Conservation (phyloP, 495 filamentous ascomycete species). For the Daldinia childiae region DNA sequence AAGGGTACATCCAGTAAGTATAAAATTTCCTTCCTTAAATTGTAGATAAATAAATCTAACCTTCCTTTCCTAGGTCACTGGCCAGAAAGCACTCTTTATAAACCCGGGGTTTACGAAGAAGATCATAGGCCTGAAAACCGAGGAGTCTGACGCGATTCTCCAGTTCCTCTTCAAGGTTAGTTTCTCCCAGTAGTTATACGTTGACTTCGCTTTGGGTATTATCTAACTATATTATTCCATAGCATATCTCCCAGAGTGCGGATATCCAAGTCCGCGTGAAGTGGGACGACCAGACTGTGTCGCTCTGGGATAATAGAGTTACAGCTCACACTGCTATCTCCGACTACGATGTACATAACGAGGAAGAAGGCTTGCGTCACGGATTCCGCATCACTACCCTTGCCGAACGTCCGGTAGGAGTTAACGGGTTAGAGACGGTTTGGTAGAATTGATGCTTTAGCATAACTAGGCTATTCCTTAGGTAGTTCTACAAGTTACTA, state of each 20-base stretch:
- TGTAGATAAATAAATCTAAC: constrained; percentile 6
- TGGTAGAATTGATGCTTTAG: constrained; percentile 38
- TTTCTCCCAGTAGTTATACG: background rate
- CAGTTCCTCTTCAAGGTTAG: constrained; percentile 72
- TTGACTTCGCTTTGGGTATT: background rate
- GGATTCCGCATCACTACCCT: constrained; percentile 60
- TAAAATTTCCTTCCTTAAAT: background rate
- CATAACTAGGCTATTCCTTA: background rate
- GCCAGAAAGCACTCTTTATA: constrained; percentile 81
- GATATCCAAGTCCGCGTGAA: constrained; percentile 77
- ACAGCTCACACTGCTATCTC: constrained; percentile 65
- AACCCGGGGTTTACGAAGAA: constrained; percentile 84
- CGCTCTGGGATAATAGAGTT: constrained; percentile 80
- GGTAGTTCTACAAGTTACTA: background rate
- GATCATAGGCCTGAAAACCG: constrained; percentile 76
- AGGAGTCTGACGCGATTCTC: constrained; percentile 74
- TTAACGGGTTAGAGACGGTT: constrained; percentile 53
- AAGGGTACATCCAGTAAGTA: constrained; percentile 67
- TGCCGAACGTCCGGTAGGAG: constrained; percentile 56
- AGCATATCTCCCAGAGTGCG: constrained; percentile 58
- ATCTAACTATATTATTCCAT: background rate
- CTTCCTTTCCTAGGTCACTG: constrained; percentile 61
- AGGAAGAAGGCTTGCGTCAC: constrained; percentile 57
- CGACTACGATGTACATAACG: constrained; percentile 59
- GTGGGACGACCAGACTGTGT: constrained; percentile 75